A percentile compares a stretch with the other conserved stretches of the same genome.
Evolutionary conservation across 2,329 filamentous ascomycete genomes (phyloP).

Genomic region (Didymella glomerata): DNA sequence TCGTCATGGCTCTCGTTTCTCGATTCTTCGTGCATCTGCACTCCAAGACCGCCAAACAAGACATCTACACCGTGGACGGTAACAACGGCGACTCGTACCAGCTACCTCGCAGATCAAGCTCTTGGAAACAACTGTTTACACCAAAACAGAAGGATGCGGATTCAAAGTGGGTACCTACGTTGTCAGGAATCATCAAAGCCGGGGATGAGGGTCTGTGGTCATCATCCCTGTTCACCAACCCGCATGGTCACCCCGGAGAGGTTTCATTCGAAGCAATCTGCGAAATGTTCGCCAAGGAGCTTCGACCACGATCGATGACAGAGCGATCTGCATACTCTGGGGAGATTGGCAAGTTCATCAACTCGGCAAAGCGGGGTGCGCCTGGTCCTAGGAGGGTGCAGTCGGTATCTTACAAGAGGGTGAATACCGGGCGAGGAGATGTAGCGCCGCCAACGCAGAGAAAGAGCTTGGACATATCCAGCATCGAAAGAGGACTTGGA

Average conservation of each 20-base stretch:
- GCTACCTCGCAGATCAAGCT: conserved; percentile 25
- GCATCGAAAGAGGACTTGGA: conserved; percentile 27
- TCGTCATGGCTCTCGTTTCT: conserved; percentile 42
- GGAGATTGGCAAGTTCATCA: conserved; percentile 37
- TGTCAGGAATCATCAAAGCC: conserved; percentile 46
- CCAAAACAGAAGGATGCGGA: conserved; percentile 29
- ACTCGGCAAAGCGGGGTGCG: conserved; percentile 25
- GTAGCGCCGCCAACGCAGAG: conserved; percentile 20
- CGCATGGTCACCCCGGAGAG: conserved; percentile 36
- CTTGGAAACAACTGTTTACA: conserved; percentile 33
- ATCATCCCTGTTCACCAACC: conserved; percentile 37
- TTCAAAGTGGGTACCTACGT: conserved; percentile 35
- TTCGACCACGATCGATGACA: conserved; percentile 29
- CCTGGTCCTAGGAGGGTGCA: conserved; percentile 28
- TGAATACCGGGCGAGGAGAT: conserved; percentile 24
- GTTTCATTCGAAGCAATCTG: conserved; percentile 38
- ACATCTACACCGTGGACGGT: conserved; percentile 24
- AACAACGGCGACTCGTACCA: conserved; percentile 26
- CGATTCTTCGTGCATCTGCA: conserved; percentile 39
- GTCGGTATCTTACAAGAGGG: conserved; percentile 29
- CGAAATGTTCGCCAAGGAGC: conserved; percentile 38
- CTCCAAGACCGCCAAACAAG: conserved; percentile 27
- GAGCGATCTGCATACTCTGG: conserved; percentile 38
- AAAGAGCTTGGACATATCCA: conserved; percentile 32
- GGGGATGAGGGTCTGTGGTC: conserved; percentile 44